Base-by-base conservation (phyloP, 106 monocot species). In the Narthecium ossifragum region DNA sequence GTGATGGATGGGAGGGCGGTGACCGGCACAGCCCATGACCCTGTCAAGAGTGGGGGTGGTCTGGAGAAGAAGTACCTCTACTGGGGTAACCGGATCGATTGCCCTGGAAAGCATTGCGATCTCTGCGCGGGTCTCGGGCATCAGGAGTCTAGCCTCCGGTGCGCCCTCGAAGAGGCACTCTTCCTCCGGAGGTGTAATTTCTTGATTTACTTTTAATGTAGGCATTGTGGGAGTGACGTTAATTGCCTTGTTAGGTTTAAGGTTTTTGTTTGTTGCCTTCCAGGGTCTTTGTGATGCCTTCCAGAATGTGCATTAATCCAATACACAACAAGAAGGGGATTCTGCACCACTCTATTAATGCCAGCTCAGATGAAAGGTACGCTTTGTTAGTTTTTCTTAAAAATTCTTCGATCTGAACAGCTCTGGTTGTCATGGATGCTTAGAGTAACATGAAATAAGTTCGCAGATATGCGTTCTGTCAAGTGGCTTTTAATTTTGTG, bases 241-340 rank as follows among this genome's bases (percentile, higher is more conserved):
- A 15, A 39, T 39, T 1, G n/a, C 14, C 28, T 54, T 54, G 24
- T 54, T 26, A 28, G 26, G 1, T 25, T 34, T 22, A 51, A 34
- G 8, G 55, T 73, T 20, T 45, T 39, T 51, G 24, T 57, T 53
- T 33, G 13, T 53, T 13, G 57, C 54, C 48, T 34, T 47, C 9
- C 74, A 94, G 94, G 54, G 83, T 90, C 9, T 90, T 94, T 56
- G 94, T 94, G 54, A 86, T 94, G 86, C 94, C 94, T 26, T 86
- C 94, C 6, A 80, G 90, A 60, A 83, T 94, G 94, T 94, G 94
- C 78, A 78, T 94, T 52, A 94, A 71, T 48, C 75, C 82, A 17
- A 81, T 90, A 63, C 94, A 94, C 65, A 94, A 94, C 50, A 78
- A 81, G 66, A 90, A 86, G 70, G 86, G 80, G 24, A 86, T 90